Base-by-base conservation (phyloP, 768 basidiomycete species). In the Mycena leptocephala region DNA sequence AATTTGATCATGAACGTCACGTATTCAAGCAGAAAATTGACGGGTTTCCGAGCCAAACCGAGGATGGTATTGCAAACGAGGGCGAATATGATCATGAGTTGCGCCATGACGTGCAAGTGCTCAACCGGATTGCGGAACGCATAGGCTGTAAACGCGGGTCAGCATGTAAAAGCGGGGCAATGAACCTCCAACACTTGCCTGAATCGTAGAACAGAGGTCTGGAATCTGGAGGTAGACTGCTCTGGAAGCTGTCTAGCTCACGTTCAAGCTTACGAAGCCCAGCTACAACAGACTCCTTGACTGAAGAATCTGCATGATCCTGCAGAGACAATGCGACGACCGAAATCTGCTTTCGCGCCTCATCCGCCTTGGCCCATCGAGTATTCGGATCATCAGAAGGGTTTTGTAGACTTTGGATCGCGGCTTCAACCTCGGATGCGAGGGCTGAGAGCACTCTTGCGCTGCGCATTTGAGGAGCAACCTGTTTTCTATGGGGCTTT, bases 11-110 rank as follows among this genome's bases (percentile, higher is more conserved):
- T 20, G 13, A 72, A 41, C 5, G 18, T 33, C 22, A 64, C 30
- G 32, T 20, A 46, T 7, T 55, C 14, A 41, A 71, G 43, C 13
- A 63, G 35, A 32, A 72, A 72, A 35, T 72, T 55, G 20, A 64
- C 46, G n/a, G 61, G 48, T n/a, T 55, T 33, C 14, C 2, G 20
- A 2, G 59, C 70, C 46, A 72, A 32, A 39, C 37, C 37, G 33
- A 72, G 70, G 32, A 72, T 72, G 8, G 18, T 16, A n/a, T 61
- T 72, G 61, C 70, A 72, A 32, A 72, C 33, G 20, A 72, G 61
- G 30, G 41, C 41, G 46, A 72, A 55, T 14, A 72, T 62, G 61
- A 72, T 22, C 70, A 72, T 72, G 6, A 72, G 6, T 55, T 72
- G 70, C 46, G 70, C 18, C 10, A 64, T 51, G 30, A 64, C n/a